Percentiles rank a stretch among this genome's conserved stretches.
These are phyloP conservation scores for Cytauxzoon felis DNA, from an alignment of 169 alveolate genomes.

Conservation along the genomic window DNA sequence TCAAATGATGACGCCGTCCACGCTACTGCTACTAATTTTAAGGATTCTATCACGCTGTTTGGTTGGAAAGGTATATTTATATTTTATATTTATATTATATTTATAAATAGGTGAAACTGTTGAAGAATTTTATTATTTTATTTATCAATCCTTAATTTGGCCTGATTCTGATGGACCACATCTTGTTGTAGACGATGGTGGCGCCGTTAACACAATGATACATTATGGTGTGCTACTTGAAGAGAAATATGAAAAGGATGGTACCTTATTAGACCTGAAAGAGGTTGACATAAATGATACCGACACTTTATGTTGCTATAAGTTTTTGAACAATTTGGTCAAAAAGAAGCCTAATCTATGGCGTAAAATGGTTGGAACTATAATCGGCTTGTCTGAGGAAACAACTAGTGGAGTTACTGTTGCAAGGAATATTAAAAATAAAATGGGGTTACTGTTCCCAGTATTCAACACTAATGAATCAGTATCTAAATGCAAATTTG, in stretches of 20 bases:
- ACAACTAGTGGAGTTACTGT: constrained; percentile 98
- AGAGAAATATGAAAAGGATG: constrained; percentile 63
- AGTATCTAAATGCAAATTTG: constrained; percentile 96
- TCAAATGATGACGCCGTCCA: constrained; percentile 84
- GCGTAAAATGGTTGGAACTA: constrained; percentile 83
- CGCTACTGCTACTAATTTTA: constrained; percentile 57
- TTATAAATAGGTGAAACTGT: constrained; percentile 78
- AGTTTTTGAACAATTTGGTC: constrained; percentile 81
- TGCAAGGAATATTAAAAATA: constrained; percentile 84
- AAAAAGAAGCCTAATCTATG: constrained; percentile 84
- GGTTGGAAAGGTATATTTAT: constrained; percentile 88
- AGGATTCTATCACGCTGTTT: constrained; percentile 87
- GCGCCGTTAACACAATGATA: constrained; percentile 92
- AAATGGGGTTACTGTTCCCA: constrained; percentile 88
- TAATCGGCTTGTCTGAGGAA: constrained; percentile 96
- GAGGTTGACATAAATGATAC: constrained; percentile 64
- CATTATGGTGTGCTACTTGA: constrained; percentile 88
- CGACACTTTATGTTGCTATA: constrained; percentile 70
- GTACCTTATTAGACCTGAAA: constrained; percentile 48
- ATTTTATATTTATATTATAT: neutral
- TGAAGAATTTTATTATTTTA: constrained; percentile 97
- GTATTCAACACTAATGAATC: constrained; percentile 95
- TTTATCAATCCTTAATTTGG: constrained; percentile 91
- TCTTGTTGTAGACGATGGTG: constrained; percentile 96
- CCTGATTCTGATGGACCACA: constrained; percentile 94